phyloP scores from a whole-genome alignment of 345 rosid species.

The Euphorbia lathyris region DNA sequence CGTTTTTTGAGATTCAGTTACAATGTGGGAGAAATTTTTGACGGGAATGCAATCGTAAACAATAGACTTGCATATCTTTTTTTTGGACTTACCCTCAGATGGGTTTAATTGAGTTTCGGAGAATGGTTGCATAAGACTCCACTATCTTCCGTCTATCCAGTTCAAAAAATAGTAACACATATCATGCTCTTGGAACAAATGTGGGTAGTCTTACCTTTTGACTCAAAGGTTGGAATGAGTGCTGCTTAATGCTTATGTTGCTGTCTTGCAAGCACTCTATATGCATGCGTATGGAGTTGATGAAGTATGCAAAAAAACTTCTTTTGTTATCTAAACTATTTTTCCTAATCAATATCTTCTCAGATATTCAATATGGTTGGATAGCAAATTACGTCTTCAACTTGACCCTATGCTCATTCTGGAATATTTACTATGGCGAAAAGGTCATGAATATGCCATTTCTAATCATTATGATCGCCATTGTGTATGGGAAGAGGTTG shows the following conservation, averaged over 20 bases:
- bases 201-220: not conserved
- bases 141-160: not conserved
- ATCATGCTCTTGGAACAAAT: not conserved
- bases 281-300: not conserved
- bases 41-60: not conserved
- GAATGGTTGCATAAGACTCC: not conserved
- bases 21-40: not conserved
- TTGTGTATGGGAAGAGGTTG: constrained; percentile 98
- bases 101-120: not conserved
- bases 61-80: not conserved
- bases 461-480: constrained; percentile 94
- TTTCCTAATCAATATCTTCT: constrained; percentile 7
- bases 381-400: constrained; percentile 92
- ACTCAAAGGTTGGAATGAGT: not conserved
- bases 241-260: not conserved
- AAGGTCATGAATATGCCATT: constrained; percentile 89
- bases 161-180: not conserved
- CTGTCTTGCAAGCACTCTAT: not conserved
- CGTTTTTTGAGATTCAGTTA: not conserved
- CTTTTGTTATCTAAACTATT: not conserved
- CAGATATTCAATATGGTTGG: constrained; percentile 99
- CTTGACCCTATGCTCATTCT: constrained; percentile 76
- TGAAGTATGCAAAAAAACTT: not conserved
- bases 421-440: constrained; percentile 93
- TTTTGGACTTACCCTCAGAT: not conserved